Evolutionary conservation across 2,329 filamentous ascomycete genomes (phyloP).

Genomic region (Trichoderma arundinaceum): DNA sequence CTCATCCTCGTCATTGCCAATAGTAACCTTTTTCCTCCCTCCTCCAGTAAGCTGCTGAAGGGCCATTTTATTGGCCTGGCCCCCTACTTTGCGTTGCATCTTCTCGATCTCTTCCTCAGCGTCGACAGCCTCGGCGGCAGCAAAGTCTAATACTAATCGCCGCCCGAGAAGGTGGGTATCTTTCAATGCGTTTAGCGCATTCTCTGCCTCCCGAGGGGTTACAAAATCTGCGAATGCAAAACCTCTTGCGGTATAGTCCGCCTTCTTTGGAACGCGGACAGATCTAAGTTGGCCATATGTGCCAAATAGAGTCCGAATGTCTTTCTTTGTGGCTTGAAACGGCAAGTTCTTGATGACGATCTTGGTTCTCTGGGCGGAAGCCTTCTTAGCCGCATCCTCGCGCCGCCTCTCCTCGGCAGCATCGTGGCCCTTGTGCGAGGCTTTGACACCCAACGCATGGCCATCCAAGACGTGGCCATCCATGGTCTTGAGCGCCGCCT

Average conservation of each 20-base stretch:
- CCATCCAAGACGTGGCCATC: constrained; percentile 86
- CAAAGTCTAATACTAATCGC: constrained; percentile 88
- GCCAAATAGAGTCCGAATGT: constrained; percentile 82
- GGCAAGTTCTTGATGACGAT: constrained; percentile 98
- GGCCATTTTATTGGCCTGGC: constrained; percentile 88
- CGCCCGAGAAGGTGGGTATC: constrained; percentile 94
- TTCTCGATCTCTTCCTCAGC: constrained; percentile 95
- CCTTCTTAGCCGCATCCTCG: constrained; percentile 82
- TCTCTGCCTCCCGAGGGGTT: constrained; percentile 85
- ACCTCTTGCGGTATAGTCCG: constrained; percentile 84
- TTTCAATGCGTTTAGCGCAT: constrained; percentile 86
- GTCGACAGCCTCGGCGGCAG: constrained; percentile 84
- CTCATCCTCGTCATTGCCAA: constrained; percentile 73
- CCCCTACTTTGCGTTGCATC: constrained; percentile 94
- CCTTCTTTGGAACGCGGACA: constrained; percentile 93
- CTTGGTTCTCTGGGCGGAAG: constrained; percentile 79
- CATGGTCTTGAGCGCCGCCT: constrained; percentile 83
- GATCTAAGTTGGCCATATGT: constrained; percentile 92
- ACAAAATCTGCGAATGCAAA: constrained; percentile 98
- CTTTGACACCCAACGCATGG: constrained; percentile 82
- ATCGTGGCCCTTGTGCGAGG: constrained; percentile 85
- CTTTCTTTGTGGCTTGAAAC: constrained; percentile 93
- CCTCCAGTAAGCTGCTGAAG: constrained; percentile 84
- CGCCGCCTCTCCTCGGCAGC: constrained; percentile 84
- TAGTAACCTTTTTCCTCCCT: constrained; percentile 86